Conservation (phyloP, 2,329 filamentous ascomycete genomes). For the Kalmusia sp. region DNA sequence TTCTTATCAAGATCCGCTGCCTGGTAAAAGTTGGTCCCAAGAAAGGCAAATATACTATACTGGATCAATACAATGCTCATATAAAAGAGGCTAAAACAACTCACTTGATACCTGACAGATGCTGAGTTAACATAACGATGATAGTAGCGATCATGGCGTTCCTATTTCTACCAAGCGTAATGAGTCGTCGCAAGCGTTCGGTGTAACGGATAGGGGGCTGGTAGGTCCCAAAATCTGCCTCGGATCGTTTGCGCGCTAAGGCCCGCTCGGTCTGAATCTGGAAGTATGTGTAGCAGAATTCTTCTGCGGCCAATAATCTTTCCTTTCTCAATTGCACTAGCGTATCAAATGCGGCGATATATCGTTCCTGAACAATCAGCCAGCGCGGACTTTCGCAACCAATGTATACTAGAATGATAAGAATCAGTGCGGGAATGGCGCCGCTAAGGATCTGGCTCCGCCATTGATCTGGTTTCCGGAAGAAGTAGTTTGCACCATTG, state of each 20-base stretch:
- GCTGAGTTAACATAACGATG: neutral
- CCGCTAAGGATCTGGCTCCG: neutral
- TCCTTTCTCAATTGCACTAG: neutral
- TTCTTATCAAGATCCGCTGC: neutral
- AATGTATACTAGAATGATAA: neutral
- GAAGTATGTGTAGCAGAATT: conserved; percentile 8
- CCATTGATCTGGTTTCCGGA: conserved; percentile 1
- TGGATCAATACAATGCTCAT: too few relatives aligned
- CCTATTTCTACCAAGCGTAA: too few relatives aligned
- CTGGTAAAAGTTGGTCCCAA: neutral
- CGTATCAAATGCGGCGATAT: neutral
- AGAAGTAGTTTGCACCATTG: neutral
- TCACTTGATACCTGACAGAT: neutral
- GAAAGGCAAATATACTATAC: neutral
- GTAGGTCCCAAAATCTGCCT: too few relatives aligned
- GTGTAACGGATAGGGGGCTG: too few relatives aligned
- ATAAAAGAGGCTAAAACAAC: neutral
- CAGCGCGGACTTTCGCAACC: conserved; percentile 5
- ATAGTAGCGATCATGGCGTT: too few relatives aligned
- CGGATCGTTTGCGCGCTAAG: neutral
- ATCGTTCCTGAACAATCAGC: conserved; percentile 1
- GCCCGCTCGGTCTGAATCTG: conserved; percentile 5
- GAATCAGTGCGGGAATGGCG: conserved; percentile 5
- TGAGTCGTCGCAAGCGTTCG: too few relatives aligned
- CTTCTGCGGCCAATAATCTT: conserved; percentile 1